These are phyloP conservation scores for Diplocarpon rosae DNA, from an alignment of 2,329 filamentous ascomycete genomes.

Conservation along the genomic window DNA sequence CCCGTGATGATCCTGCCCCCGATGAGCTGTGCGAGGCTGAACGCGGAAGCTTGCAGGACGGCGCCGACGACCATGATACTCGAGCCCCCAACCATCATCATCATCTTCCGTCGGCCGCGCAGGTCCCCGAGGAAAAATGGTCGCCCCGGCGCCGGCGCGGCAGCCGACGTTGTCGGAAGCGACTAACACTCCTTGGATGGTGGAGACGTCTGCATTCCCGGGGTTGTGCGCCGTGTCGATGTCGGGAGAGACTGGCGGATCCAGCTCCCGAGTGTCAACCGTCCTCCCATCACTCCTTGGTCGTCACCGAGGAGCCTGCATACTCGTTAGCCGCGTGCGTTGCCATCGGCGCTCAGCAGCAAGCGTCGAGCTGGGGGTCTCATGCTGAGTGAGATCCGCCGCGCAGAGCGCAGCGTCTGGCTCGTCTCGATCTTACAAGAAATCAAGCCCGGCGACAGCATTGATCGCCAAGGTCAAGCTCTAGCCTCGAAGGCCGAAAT, in stretches of 20 bases:
- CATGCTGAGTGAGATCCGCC: not conserved
- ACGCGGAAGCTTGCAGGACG: conserved; percentile 31
- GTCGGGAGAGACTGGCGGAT: conserved; percentile 40
- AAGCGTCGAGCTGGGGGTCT: not conserved
- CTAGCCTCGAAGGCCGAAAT: conserved; percentile 55
- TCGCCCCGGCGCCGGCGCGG: conserved; percentile 38
- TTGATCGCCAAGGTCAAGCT: conserved; percentile 58
- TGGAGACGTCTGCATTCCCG: conserved; percentile 18
- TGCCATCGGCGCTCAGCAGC: not conserved
- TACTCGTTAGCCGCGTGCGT: not conserved
- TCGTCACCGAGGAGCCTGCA: conserved; percentile 36
- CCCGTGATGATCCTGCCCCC: conserved; percentile 39
- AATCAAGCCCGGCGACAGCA: conserved; percentile 62
- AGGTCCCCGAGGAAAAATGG: conserved; percentile 41
- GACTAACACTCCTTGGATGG: conserved; percentile 37
- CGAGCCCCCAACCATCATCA: conserved; percentile 46
- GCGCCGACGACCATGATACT: conserved; percentile 47
- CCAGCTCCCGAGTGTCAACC: conserved; percentile 36
- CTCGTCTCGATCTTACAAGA: conserved; percentile 41
- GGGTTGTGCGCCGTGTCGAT: conserved; percentile 34
- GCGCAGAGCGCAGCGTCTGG: not conserved
- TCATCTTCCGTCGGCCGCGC: conserved; percentile 45
- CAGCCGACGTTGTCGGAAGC: conserved; percentile 50
- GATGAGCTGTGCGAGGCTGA: conserved; percentile 42
- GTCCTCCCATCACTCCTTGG: conserved; percentile 36